These are phyloP conservation scores for Exophiala sideris DNA, from an alignment of 2,329 filamentous ascomycete genomes.

Conservation along the genomic window DNA sequence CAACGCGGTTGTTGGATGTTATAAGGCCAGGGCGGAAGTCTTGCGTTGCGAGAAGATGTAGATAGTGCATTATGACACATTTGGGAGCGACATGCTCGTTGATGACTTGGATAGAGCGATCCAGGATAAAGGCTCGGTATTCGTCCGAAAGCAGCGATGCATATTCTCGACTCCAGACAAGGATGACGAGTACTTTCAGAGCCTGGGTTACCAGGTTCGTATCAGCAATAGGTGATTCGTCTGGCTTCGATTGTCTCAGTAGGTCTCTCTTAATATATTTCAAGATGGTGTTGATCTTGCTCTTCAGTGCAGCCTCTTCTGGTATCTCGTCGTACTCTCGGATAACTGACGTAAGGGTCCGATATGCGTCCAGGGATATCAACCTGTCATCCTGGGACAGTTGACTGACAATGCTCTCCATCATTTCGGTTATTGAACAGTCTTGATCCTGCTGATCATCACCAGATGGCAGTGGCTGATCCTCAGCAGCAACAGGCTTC, in stretches of 20 bases:
- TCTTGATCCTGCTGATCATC: slow-evolving; percentile 4
- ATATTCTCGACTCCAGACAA: slow-evolving; percentile 72
- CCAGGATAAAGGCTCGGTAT: slow-evolving; percentile 75
- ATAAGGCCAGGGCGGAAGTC: slow-evolving; percentile 67
- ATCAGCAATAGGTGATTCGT: slow-evolving; percentile 54
- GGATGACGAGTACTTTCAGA: slow-evolving; percentile 70
- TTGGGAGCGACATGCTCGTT: slow-evolving; percentile 69
- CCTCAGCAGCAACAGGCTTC: slow-evolving; percentile 57
- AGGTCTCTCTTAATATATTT: slow-evolving; percentile 85
- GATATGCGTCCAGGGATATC: slow-evolving; percentile 80
- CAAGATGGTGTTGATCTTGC: slow-evolving; percentile 72
- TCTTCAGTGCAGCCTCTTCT: slow-evolving; percentile 66
- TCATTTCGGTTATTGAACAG: slow-evolving; percentile 36
- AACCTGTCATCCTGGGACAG: slow-evolving; percentile 70
- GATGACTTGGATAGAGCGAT: slow-evolving; percentile 72
- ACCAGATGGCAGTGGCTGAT: slow-evolving; percentile 16
- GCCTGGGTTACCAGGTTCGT: slow-evolving; percentile 72
- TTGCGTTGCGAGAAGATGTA: slow-evolving; percentile 77
- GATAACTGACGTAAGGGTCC: slow-evolving; percentile 70
- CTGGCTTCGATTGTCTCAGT: slow-evolving; percentile 13
- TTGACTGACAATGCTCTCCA: slow-evolving; percentile 80
- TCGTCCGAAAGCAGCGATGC: slow-evolving; percentile 69
- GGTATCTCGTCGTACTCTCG: slow-evolving; percentile 80
- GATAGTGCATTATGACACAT: slow-evolving; percentile 70
- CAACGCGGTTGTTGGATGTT: slow-evolving; percentile 49